Conservation (phyloP, 1,139 yeast species). For the Blastobotrys serpentis region DNA sequence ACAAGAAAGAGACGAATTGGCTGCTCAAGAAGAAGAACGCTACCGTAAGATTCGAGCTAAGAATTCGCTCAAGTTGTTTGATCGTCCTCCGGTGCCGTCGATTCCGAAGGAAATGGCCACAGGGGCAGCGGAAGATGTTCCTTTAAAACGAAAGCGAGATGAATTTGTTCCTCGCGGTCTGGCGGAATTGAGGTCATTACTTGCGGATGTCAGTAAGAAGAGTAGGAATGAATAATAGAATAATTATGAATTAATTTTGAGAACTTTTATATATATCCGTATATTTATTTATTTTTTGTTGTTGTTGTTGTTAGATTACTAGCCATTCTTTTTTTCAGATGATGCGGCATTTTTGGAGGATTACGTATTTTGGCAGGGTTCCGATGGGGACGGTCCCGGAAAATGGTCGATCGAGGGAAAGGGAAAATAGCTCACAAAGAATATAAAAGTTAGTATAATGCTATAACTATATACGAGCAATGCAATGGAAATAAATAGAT, state of each 20-base stretch:
- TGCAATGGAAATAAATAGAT: conserved; percentile 13
- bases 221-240: conserved; percentile 6
- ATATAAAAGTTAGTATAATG: too few relatives aligned
- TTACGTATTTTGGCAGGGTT: too few relatives aligned
- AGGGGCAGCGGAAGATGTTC: background rate
- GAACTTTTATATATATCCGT: too few relatives aligned
- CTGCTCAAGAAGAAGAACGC: conserved; percentile 12
- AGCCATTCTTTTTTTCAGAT: too few relatives aligned
- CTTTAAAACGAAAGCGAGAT: conserved; percentile 10
- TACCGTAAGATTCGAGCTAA: conserved; percentile 8
- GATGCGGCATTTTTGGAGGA: too few relatives aligned
- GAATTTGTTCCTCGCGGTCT: conserved; percentile 3
- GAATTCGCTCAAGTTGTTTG: conserved; percentile 13
- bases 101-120: conserved; percentile 3
- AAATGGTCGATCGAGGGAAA: too few relatives aligned
- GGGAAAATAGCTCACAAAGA: too few relatives aligned
- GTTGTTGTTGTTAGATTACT: too few relatives aligned
- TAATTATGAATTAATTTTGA: too few relatives aligned
- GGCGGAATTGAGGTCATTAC: conserved; percentile 10
- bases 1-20: conserved; percentile 5
- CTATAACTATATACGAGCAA: conserved; percentile 2
- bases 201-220: conserved; percentile 9
- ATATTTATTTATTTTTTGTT: too few relatives aligned
- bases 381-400: too few relatives aligned
- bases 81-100: background rate